These are phyloP conservation scores for Combretum micranthum DNA, from an alignment of 345 rosid genomes.

Conservation along the genomic window DNA sequence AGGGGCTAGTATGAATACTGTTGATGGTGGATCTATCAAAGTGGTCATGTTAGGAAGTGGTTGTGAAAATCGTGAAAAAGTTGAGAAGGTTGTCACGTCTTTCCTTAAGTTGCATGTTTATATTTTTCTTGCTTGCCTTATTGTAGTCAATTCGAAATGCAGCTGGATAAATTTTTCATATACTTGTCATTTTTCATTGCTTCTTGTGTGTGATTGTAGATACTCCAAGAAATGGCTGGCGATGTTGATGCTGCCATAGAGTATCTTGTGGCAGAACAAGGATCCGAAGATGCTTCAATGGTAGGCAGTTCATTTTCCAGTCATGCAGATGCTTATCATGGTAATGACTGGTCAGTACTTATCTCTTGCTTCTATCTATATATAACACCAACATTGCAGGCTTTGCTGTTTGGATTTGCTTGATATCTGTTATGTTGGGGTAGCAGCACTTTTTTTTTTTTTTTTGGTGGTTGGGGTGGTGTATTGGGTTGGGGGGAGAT, in stretches of 20 bases:
- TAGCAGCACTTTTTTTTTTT: too few relatives aligned
- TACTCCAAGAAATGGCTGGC: slow-evolving; percentile 63
- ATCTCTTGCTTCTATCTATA: slow-evolving; percentile 9
- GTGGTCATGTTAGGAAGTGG: slow-evolving; percentile 77
- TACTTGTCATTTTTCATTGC: slow-evolving; percentile 4
- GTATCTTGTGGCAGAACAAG: slow-evolving; percentile 65
- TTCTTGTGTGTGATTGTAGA: slow-evolving; percentile 29
- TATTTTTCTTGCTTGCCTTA: not conserved
- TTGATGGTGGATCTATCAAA: slow-evolving; percentile 51
- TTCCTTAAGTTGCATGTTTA: not conserved
- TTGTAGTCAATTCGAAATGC: not conserved
- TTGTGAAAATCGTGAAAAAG: slow-evolving; percentile 58
- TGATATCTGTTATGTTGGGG: not conserved
- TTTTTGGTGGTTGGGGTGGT: too few relatives aligned
- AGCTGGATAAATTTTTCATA: not conserved
- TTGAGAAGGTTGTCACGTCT: slow-evolving; percentile 39
- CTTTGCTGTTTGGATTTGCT: not conserved
- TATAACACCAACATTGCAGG: not conserved
- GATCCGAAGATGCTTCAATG: slow-evolving; percentile 23
- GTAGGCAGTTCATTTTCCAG: slow-evolving; percentile 25
- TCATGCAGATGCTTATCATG: slow-evolving; percentile 33
- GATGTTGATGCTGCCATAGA: slow-evolving; percentile 85
- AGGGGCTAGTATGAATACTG: slow-evolving; percentile 20
- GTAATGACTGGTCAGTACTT: slow-evolving; percentile 41
- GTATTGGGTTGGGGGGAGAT: too few relatives aligned